Percentiles rank a stretch among this genome's conserved stretches.
phyloP scores from a whole-genome alignment of 1,284 basidiomycete species.

The Ceratobasidium sp. region DNA sequence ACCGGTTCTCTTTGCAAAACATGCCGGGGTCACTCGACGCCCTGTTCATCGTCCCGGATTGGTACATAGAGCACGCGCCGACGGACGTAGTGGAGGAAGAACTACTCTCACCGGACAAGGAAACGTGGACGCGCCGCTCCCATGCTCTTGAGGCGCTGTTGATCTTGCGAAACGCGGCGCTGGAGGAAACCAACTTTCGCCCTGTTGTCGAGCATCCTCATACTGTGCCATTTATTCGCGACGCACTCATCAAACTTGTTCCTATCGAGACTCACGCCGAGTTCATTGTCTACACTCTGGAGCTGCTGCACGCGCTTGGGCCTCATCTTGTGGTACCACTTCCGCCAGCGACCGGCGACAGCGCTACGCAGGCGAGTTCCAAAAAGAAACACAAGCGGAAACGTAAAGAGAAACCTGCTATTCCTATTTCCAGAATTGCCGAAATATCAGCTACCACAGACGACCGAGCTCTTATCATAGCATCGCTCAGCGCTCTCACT shows the following conservation, averaged over 20 bases:
- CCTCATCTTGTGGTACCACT: conserved; percentile 57
- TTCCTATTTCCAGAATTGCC: conserved; percentile 64
- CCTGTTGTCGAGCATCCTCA: conserved; percentile 68
- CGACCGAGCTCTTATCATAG: conserved; percentile 77
- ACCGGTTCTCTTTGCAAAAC: conserved; percentile 71
- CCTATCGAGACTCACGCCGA: conserved; percentile 71
- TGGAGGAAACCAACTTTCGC: conserved; percentile 70
- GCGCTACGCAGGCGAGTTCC: neutral
- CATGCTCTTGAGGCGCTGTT: conserved; percentile 79
- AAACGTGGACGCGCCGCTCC: conserved; percentile 58
- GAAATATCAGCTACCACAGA: conserved; percentile 65
- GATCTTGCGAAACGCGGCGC: conserved; percentile 77
- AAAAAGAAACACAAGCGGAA: conserved; percentile 47
- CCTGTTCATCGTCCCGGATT: conserved; percentile 82
- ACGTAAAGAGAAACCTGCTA: conserved; percentile 48
- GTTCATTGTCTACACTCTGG: conserved; percentile 72
- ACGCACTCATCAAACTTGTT: conserved; percentile 63
- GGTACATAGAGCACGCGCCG: conserved; percentile 58
- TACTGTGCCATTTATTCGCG: conserved; percentile 68
- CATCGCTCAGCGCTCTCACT: conserved; percentile 68
- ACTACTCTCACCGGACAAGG: conserved; percentile 31
- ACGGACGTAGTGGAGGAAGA: conserved; percentile 42
- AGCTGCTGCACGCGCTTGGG: conserved; percentile 67
- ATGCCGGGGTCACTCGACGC: conserved; percentile 81
- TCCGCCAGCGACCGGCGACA: neutral